Base-by-base conservation (phyloP, 495 filamentous ascomycete genomes). In the Annulohypoxylon maeteangense region DNA sequence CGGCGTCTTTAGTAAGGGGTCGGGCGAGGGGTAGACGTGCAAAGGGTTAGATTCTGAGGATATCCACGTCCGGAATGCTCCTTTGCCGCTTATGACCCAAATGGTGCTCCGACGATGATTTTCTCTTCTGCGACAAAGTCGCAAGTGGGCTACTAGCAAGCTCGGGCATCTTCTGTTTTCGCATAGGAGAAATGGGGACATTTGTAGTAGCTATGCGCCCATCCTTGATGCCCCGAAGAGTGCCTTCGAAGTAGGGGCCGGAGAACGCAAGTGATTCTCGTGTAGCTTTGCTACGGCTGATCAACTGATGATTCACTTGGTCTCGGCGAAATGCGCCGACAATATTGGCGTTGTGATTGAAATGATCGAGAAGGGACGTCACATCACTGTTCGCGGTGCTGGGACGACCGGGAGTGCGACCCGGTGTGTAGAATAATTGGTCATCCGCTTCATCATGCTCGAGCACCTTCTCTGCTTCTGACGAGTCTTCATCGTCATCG, bases 241-340 rank as follows among this genome's bases (percentile, higher is more conserved):
- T 81, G 59, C 82, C 80, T 70, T 83, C 75, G 62, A 80, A 77
- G 67, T 81, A 84, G 1, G 88, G 90, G 8, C 78, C 80, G 10
- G 82, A 79, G 62, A 88, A 88, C 5, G 82, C 84, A 27, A 87
- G 80, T 7, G 84, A 85, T 22, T 86, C 86, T 14, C 84, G 80
- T 54, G 80, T 84, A 48, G 81, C 79, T 67, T 85, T 83, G 66
- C 88, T 86, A 76, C 88, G 88, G 67, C 87, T 82, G 62, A 91
- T 83, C 36, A 90, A 85, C 68, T 91, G 86, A 74, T 92, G 90
- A 64, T 90, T 88, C 74, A 87, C 88, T 77, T 94, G 90, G 74
- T 94, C 91, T 38, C 88, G 87, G 42, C 92, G 91, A 81, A 94
- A 95, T 7, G 91, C 90, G 32, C 90, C 91, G 65, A 94, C 91